Evolutionary conservation across 495 filamentous ascomycete genomes (phyloP), one percentile per base, ranked within the genome.

Genomic region (Tuber brumale): DNA sequence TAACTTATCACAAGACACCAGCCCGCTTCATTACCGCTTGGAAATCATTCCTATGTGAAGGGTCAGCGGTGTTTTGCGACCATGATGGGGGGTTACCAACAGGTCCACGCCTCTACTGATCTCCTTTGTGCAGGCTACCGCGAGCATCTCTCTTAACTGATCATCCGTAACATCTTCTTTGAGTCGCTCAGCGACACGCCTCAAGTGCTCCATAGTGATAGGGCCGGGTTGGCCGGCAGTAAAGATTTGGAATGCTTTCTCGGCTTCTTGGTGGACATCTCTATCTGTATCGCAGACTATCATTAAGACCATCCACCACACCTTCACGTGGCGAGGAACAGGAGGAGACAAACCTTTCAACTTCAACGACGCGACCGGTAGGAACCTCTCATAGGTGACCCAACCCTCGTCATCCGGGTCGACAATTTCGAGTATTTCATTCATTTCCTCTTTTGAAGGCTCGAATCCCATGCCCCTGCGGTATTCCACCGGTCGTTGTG

Each of bases 81-180:
- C 27, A 31, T 1, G 19, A 18, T 66, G 27, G 57, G 46, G 43
- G 57, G 57, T 66, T 48, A 77, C 81, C 75, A 48, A 83, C 81
- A 83, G 31, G 70, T 86, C 88, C 42, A 97, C 95, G 16, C 93
- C 94, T 74, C 84, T 87, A 43, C 87, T 87, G 14, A 94, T 86
- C 9, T 86, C 89, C 5, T 92, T 93, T 1, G 92, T 94, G 84
- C 94, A 97, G 77, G 93, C 95, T 86, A 97, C 95, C 57, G 92
- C 82, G 69, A 99, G 90, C 95, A 99, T 99, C 86, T 97, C 93
- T 84, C 87, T 88, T 79, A 99, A 84, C 83, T 97, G 80, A 35
- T 92, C 89, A 80, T 97, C 95, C 27, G 87, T 87, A 44, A 97
- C 90, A 77, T 92, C 88, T 80, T 97, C 93, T 83, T 92, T 91